phyloP scores from a whole-genome alignment of 164 flowering plant species.

The Liquidambar formosana region DNA sequence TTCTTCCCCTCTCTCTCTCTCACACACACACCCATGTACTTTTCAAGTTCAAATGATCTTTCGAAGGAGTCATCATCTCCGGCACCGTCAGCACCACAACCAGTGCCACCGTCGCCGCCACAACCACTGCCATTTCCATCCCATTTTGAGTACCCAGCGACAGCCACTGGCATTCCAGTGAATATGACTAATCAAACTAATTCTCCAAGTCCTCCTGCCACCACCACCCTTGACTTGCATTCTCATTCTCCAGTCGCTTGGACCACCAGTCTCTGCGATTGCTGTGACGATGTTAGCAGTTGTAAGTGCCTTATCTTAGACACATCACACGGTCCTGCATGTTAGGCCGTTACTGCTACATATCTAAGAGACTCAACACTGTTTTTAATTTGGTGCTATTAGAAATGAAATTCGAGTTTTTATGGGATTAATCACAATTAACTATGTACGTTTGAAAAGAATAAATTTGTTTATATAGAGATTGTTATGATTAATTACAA shows the following conservation, averaged over 20 bases:
- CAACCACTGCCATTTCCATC: neutral
- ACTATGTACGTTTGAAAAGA: no score
- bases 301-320: conserved; percentile 29
- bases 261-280: conserved; percentile 59
- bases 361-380: no score
- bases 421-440: no score
- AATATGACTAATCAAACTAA: neutral
- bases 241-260: conserved; percentile 36
- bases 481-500: neutral
- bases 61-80: conserved; percentile 3
- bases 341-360: neutral
- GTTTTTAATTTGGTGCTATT: no score
- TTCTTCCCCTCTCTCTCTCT: neutral
- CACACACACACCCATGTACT: neutral
- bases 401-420: no score
- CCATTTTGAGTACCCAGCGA: neutral
- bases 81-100: conserved; percentile 2
- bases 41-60: neutral
- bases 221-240: no score
- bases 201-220: neutral
- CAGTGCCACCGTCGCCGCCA: no score
- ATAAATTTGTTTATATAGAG: no score
- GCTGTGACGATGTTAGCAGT: conserved; percentile 31
- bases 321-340: neutral
- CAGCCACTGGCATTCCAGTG: neutral